Conservation (phyloP, 164 flowering plant species). For the Kalanchoe fedtschenkoi region DNA sequence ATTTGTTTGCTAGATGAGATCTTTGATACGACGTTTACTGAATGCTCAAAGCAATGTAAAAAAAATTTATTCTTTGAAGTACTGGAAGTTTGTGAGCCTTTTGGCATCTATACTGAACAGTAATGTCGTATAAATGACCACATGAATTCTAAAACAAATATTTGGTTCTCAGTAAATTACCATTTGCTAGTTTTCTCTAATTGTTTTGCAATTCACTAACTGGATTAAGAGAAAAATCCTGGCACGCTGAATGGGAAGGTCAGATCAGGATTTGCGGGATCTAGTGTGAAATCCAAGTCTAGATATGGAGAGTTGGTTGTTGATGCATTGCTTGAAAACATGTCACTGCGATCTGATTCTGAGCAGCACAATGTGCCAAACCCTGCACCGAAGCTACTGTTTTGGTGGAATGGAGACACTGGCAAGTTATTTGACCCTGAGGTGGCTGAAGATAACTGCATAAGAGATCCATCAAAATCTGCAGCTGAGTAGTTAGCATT, state of each 20-base stretch:
- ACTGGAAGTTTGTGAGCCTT: background rate
- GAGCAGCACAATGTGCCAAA: conserved; percentile 16
- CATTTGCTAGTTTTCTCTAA: background rate
- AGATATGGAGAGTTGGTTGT: conserved; percentile 48
- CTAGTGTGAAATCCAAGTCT: conserved; percentile 44
- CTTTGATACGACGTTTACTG: background rate
- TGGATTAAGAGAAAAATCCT: conserved; percentile 30
- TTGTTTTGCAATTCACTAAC: background rate
- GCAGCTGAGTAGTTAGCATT: background rate
- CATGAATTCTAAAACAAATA: background rate
- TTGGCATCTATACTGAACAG: background rate
- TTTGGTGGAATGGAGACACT: conserved; percentile 23
- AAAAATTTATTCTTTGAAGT: background rate
- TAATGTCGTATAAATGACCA: background rate
- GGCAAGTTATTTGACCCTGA: conserved; percentile 50
- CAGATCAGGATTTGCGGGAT: conserved; percentile 28
- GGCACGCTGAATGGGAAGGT: conserved; percentile 35
- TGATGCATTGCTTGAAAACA: conserved; percentile 55
- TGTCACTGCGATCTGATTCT: conserved; percentile 43
- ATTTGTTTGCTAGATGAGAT: too few species aligned
- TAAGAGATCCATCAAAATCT: background rate
- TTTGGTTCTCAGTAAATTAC: background rate
- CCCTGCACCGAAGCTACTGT: conserved; percentile 16
- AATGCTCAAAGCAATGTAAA: too few species aligned
- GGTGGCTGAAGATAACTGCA: conserved; percentile 47